Evolutionary conservation across 176 grass and related monocot genomes (phyloP).

Genomic region (Chloris gayana): DNA sequence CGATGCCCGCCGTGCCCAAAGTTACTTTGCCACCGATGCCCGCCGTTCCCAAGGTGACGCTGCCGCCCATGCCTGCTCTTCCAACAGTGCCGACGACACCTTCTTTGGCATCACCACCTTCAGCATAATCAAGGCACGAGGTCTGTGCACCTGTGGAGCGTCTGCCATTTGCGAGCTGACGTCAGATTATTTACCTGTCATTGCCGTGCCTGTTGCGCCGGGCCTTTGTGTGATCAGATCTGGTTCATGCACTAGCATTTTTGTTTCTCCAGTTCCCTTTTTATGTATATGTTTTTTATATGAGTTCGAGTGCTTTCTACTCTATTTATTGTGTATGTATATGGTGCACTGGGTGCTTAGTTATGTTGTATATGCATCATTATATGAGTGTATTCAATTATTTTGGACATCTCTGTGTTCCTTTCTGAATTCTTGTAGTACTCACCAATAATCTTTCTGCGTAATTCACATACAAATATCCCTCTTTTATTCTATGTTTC

Average conservation of each 20-base stretch:
- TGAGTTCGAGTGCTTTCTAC: too few species aligned
- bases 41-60: neutral
- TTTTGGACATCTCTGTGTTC: too few species aligned
- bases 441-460: too few species aligned
- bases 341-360: too few species aligned
- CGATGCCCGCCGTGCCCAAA: neutral
- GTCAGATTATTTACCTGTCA: neutral
- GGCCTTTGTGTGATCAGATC: neutral
- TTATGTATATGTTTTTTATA: too few species aligned
- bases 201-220: accelerated
- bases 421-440: too few species aligned
- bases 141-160: neutral
- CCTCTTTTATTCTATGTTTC: too few species aligned
- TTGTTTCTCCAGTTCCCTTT: neutral
- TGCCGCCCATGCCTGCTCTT: conserved; percentile 11
- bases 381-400: too few species aligned
- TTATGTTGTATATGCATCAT: too few species aligned
- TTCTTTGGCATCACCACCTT: conserved; percentile 30
- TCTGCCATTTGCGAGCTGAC: neutral
- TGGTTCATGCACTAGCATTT: neutral
- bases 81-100: conserved; percentile 38
- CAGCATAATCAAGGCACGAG: conserved; percentile 16
- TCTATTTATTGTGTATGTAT: too few species aligned
- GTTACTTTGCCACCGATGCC: neutral
- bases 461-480: too few species aligned